phyloP scores from a whole-genome alignment of 208 protist species.

The Acanthamoeba castellanii region DNA sequence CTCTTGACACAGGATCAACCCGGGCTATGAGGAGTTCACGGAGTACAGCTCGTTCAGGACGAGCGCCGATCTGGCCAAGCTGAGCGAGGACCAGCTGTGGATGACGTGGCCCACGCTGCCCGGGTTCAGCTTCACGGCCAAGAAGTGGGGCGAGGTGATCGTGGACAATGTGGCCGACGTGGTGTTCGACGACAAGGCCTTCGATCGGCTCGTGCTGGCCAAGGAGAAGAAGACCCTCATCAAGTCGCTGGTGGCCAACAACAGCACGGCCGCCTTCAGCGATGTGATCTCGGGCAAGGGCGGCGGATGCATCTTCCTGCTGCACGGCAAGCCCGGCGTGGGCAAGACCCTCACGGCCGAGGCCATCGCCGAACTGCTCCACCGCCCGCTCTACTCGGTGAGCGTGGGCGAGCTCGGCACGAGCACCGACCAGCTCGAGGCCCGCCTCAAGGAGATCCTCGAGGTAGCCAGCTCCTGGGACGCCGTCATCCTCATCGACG shows the following conservation, averaged over 20 bases:
- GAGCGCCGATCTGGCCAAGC: neutral
- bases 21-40: no score
- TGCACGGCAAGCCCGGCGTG: slow-evolving; percentile 82
- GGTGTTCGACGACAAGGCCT: slow-evolving; percentile 61
- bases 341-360: slow-evolving; percentile 88
- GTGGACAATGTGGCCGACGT: slow-evolving; percentile 42
- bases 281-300: slow-evolving; percentile 69
- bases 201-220: slow-evolving; percentile 25
- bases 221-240: slow-evolving; percentile 69
- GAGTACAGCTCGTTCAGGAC: no score
- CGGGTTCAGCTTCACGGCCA: slow-evolving; percentile 58
- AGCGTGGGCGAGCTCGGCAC: slow-evolving; percentile 82
- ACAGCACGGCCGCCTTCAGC: neutral
- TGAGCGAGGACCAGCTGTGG: neutral
- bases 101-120: slow-evolving; percentile 45
- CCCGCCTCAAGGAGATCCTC: slow-evolving; percentile 74
- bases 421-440: slow-evolving; percentile 68
- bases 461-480: slow-evolving; percentile 76
- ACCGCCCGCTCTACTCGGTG: slow-evolving; percentile 83
- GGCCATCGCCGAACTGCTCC: slow-evolving; percentile 83
- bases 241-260: slow-evolving; percentile 55
- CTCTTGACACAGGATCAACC: slow-evolving; percentile 1
- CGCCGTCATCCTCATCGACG: slow-evolving; percentile 83
- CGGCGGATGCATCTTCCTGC: slow-evolving; percentile 83
- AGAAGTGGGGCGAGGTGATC: slow-evolving; percentile 55